Conservation (phyloP, 441 rosid species). For the Heliophila coronopifolia region DNA sequence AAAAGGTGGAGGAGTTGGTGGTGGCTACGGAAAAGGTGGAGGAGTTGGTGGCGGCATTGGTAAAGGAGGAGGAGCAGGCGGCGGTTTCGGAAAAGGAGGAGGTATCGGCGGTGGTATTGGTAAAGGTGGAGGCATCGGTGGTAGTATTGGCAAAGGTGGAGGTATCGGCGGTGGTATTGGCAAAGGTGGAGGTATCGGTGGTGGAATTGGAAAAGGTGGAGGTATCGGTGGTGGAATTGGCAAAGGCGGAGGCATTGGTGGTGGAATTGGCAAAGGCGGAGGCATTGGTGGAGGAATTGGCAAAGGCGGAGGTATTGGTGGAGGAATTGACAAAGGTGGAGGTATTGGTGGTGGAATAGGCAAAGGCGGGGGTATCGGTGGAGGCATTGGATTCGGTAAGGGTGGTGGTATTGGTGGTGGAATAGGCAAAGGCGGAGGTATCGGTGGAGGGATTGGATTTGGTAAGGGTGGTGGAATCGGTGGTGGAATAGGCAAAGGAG, state of each 20-base stretch:
- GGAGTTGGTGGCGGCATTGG: too few species aligned
- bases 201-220: conserved; percentile 8
- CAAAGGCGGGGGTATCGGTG: too few species aligned
- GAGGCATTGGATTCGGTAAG: conserved; percentile 12
- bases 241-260: conserved; percentile 19
- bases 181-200: conserved; percentile 23
- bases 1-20: conserved; percentile 24
- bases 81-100: conserved; percentile 4
- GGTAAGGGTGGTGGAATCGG: conserved; percentile 28
- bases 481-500: conserved; percentile 26
- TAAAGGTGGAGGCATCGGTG: conserved; percentile 33
- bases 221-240: conserved; percentile 29
- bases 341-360: too few species aligned
- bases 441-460: conserved; percentile 17
- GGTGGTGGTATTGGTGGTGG: conserved; percentile 33
- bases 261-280: conserved; percentile 5
- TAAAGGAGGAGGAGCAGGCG: conserved; percentile 11
- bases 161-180: conserved; percentile 16
- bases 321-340: conserved; percentile 11
- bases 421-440: conserved; percentile 16
- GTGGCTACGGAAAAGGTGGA: too few species aligned
- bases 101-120: conserved; percentile 30
- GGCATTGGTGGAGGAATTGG: conserved; percentile 25
- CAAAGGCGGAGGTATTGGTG: conserved; percentile 21
- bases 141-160: conserved; percentile 27